A percentile compares a stretch with the other conserved stretches of the same genome.
These are phyloP conservation scores for Tarenaya hassleriana DNA, from an alignment of 345 rosid species.

Conservation along the genomic window DNA sequence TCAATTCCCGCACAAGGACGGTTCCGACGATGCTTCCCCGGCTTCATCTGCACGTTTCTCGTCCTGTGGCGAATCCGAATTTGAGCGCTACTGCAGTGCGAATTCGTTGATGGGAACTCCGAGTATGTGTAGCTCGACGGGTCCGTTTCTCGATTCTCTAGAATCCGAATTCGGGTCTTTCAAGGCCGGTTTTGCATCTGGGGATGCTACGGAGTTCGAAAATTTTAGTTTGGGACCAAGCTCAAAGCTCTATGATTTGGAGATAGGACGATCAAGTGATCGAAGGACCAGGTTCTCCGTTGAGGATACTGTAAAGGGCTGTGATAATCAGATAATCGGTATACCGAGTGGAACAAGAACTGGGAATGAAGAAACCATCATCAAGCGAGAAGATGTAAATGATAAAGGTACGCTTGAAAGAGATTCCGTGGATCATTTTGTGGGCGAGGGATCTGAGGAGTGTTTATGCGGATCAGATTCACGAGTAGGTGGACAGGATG, in stretches of 20 bases:
- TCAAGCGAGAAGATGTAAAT: slow-evolving; percentile 18
- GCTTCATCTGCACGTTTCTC: slow-evolving; percentile 58
- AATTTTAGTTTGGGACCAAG: slow-evolving; percentile 57
- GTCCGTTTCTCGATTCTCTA: slow-evolving; percentile 44
- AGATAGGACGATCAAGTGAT: slow-evolving; percentile 21
- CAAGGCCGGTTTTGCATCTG: slow-evolving; percentile 30
- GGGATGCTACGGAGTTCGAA: slow-evolving; percentile 47
- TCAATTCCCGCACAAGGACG: slow-evolving; percentile 29
- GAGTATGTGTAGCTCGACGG: slow-evolving; percentile 52
- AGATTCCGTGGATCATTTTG: slow-evolving; percentile 22
- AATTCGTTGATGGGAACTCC: slow-evolving; percentile 81
- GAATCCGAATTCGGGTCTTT: slow-evolving; percentile 64
- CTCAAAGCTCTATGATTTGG: slow-evolving; percentile 20
- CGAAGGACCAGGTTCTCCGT: slow-evolving; percentile 25
- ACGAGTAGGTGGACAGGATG: slow-evolving; percentile 15
- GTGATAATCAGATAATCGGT: slow-evolving; percentile 12
- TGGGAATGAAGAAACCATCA: slow-evolving; percentile 11
- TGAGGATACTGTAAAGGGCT: slow-evolving; percentile 20
- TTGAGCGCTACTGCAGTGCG: slow-evolving; percentile 76
- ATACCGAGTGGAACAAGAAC: not conserved
- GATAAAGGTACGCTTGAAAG: slow-evolving; percentile 18
- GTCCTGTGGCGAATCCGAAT: slow-evolving; percentile 80
- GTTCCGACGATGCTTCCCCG: slow-evolving; percentile 38
- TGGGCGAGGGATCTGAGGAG: slow-evolving; percentile 17
- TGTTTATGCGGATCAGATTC: slow-evolving; percentile 24